Conservation (phyloP, 805 yeast species). For the Wickerhamomyces canadensis region DNA sequence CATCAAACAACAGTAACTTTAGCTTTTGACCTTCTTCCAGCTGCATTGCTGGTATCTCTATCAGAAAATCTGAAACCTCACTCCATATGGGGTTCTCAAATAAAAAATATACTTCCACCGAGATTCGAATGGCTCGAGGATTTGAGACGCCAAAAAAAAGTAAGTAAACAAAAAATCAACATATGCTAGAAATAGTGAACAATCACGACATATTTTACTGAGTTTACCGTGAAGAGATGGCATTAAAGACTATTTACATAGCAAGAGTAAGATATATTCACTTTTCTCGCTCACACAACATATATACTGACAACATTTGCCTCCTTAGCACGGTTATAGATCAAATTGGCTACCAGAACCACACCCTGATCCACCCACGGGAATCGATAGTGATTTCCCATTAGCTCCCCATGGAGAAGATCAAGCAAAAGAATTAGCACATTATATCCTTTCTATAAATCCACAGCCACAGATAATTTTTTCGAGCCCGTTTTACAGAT, state of each 20-base stretch:
- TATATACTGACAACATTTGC: neutral
- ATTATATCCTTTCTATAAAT: constrained; percentile 41
- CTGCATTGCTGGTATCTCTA: neutral
- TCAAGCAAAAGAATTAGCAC: constrained; percentile 79
- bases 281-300: too few relatives aligned
- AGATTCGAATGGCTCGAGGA: too few relatives aligned
- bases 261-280: constrained; percentile 54
- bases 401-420: constrained; percentile 83
- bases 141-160: too few relatives aligned
- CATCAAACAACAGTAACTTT: neutral
- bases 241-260: constrained; percentile 54
- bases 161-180: too few relatives aligned
- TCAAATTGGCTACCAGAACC: constrained; percentile 79
- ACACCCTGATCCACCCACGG: constrained; percentile 78
- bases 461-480: constrained; percentile 69
- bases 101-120: too few relatives aligned
- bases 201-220: too few relatives aligned
- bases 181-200: too few relatives aligned
- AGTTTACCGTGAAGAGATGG: too few relatives aligned
- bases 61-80: too few relatives aligned
- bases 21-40: neutral
- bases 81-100: too few relatives aligned
- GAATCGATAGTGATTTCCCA: constrained; percentile 84
- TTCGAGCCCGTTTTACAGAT: constrained; percentile 83
- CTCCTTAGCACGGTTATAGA: constrained; percentile 69